Conservation (phyloP, 1,139 yeast species). For the Scheffersomyces illinoinensis region DNA sequence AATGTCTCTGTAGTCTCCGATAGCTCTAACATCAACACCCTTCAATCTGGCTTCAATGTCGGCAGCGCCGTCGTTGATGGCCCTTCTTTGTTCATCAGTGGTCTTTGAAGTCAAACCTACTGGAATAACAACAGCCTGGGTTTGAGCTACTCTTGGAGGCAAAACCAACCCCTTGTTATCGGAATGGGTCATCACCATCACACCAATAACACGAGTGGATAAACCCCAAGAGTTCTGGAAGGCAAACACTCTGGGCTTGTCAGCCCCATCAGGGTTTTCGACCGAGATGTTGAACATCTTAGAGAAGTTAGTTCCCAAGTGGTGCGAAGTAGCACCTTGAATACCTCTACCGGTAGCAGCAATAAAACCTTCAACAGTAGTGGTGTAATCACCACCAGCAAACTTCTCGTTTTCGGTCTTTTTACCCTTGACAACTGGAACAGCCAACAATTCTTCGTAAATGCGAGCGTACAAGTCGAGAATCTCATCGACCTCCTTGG, state of each 20-base stretch:
- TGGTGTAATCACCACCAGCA: slow-evolving; percentile 96
- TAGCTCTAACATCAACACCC: slow-evolving; percentile 65
- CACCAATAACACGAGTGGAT: slow-evolving; percentile 98
- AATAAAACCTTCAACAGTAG: slow-evolving; percentile 95
- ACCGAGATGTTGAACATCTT: slow-evolving; percentile 96
- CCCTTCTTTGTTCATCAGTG: slow-evolving; percentile 67
- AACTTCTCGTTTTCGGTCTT: slow-evolving; percentile 98
- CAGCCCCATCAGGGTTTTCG: slow-evolving; percentile 90
- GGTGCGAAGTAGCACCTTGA: slow-evolving; percentile 98
- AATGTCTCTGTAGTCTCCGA: slow-evolving; percentile 87
- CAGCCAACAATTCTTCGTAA: slow-evolving; percentile 91
- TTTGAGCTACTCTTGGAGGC: slow-evolving; percentile 95
- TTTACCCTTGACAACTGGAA: slow-evolving; percentile 92
- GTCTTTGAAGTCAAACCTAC: slow-evolving; percentile 93
- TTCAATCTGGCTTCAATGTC: slow-evolving; percentile 61
- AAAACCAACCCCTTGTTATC: slow-evolving; percentile 97
- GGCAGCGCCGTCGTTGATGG: slow-evolving; percentile 69
- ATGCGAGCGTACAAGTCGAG: slow-evolving; percentile 82
- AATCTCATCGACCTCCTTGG: slow-evolving; percentile 80
- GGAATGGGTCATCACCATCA: slow-evolving; percentile 98
- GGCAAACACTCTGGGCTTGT: slow-evolving; percentile 81
- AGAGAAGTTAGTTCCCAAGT: slow-evolving; percentile 96
- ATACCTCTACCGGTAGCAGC: slow-evolving; percentile 99
- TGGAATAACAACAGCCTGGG: slow-evolving; percentile 90
- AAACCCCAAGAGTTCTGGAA: slow-evolving; percentile 99